These are phyloP conservation scores for Coniochaeta prunicola DNA, from an alignment of 2,329 filamentous ascomycete genomes.

Conservation along the genomic window DNA sequence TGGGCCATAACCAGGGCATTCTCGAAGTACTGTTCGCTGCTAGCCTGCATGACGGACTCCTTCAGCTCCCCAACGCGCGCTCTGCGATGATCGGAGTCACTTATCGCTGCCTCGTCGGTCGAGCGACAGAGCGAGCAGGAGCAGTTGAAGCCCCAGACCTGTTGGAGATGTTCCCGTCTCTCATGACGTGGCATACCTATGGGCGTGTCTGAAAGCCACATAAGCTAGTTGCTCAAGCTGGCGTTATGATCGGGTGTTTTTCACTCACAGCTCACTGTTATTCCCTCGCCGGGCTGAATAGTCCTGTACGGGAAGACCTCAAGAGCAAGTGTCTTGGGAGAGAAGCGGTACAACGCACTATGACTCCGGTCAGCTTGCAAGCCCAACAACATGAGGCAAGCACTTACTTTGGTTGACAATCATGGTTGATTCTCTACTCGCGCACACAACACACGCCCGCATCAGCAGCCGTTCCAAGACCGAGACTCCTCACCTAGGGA, in stretches of 20 bases:
- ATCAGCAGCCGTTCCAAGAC: neutral
- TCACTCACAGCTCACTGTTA: slow-evolving; percentile 20
- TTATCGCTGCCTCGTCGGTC: slow-evolving; percentile 11
- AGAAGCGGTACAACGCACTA: slow-evolving; percentile 16
- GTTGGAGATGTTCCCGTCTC: slow-evolving; percentile 11
- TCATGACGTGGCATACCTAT: slow-evolving; percentile 7
- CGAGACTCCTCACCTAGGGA: neutral
- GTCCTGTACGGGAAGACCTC: slow-evolving; percentile 17
- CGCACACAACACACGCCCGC: too few relatives aligned
- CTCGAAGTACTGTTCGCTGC: slow-evolving; percentile 10
- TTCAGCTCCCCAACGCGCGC: slow-evolving; percentile 11
- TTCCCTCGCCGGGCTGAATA: slow-evolving; percentile 20
- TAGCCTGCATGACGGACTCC: slow-evolving; percentile 10
- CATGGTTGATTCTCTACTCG: slow-evolving; percentile 19
- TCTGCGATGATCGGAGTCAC: slow-evolving; percentile 12
- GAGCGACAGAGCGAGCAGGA: slow-evolving; percentile 15
- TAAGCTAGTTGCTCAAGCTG: too few relatives aligned
- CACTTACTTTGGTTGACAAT: slow-evolving; percentile 19
- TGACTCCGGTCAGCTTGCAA: neutral
- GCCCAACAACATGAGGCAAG: neutral
- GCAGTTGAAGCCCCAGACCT: slow-evolving; percentile 17
- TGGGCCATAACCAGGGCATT: slow-evolving; percentile 15
- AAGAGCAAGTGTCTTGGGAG: slow-evolving; percentile 12
- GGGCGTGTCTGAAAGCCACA: slow-evolving; percentile 16
- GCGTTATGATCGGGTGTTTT: neutral